These are phyloP conservation scores for Penicillium verhagenii DNA, from an alignment of 495 filamentous ascomycete species.

Conservation along the genomic window DNA sequence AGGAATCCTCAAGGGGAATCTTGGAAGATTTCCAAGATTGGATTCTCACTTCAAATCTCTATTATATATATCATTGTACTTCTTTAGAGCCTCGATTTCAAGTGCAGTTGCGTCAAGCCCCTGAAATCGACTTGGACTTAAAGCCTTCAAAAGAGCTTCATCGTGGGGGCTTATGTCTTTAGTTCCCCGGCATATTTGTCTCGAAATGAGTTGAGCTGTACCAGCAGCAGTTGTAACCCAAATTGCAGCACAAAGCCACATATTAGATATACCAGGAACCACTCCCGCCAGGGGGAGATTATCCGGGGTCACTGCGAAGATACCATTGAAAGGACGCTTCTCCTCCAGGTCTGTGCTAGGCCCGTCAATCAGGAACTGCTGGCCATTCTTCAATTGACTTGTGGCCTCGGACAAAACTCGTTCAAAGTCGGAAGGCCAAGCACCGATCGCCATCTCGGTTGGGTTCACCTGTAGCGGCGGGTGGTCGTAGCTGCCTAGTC, in stretches of 20 bases:
- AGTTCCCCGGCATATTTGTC: slow-evolving; percentile 17
- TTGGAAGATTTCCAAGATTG: too few relatives aligned
- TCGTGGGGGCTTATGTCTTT: slow-evolving; percentile 8
- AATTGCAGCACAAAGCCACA: slow-evolving; percentile 35
- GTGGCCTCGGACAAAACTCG: slow-evolving; percentile 24
- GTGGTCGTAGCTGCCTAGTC: slow-evolving; percentile 35
- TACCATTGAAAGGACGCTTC: slow-evolving; percentile 30
- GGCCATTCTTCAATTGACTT: slow-evolving; percentile 13
- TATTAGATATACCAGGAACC: slow-evolving; percentile 18
- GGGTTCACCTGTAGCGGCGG: slow-evolving; percentile 22
- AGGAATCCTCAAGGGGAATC: too few relatives aligned
- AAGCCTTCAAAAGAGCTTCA: slow-evolving; percentile 16
- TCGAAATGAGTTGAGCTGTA: slow-evolving; percentile 28
- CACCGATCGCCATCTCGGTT: slow-evolving; percentile 22
- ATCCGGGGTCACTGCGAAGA: slow-evolving; percentile 39
- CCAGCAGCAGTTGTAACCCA: slow-evolving; percentile 40
- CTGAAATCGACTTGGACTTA: slow-evolving; percentile 30
- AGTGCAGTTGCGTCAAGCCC: slow-evolving; percentile 22
- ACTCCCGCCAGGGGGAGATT: slow-evolving; percentile 34
- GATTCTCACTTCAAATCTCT: too few relatives aligned
- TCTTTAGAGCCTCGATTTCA: slow-evolving; percentile 22
- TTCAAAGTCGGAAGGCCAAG: slow-evolving; percentile 29
- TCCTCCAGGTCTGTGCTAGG: slow-evolving; percentile 1
- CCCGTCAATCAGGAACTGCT: slow-evolving; percentile 11
- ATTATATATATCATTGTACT: slow-evolving; percentile 37